Evolutionary conservation across 2,329 filamentous ascomycete species (phyloP), one percentile per base, ranked within the genome.

Genomic region (Cercospora sojina): DNA sequence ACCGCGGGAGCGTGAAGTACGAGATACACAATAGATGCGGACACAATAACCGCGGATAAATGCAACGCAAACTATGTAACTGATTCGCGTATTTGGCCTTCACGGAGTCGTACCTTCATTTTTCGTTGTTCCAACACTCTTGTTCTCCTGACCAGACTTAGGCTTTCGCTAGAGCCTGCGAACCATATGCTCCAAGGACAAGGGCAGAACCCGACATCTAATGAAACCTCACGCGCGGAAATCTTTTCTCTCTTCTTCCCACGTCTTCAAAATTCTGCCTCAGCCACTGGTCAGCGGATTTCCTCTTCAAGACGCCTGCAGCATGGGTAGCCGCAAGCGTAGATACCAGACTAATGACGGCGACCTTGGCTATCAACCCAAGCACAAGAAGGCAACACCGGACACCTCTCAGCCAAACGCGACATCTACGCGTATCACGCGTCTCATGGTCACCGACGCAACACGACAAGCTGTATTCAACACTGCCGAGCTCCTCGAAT

Each of bases 401-500:
- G 20, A 2, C 20, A 6, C 12, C 23, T 20, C 47, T 25, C 47
- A 25, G 20, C 23, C 0, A 8, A 3, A 51, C 41, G 41, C 41
- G 20, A 47, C 8, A 3, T 23, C 41, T 5, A 25, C 47, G 20
- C 47, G 47, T 51, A 51, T 51, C 12, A 51, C 47, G 20, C 20
- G 47, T 25, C 47, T 51, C 47, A 51, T 51, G 47, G 20, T 51
- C 3, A 51, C 47, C 20, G 47, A 51, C 5, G 47, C 47, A 51
- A 6, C 47, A 7, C 47, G 20, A 27, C 59, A 31, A 43, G 59
- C 59, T 6, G 41, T 61, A 20, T 61, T 61, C 59, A 51, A 51
- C 18, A 61, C 38, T 9, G 59, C 59, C 38, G 59, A 61, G 59
- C 38, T 49, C 8, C 59, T 61, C 13, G 59, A 61, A 61, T 3